These are phyloP conservation scores for Tubosaeta sp. DNA, from an alignment of 768 basidiomycete species.

Conservation along the genomic window DNA sequence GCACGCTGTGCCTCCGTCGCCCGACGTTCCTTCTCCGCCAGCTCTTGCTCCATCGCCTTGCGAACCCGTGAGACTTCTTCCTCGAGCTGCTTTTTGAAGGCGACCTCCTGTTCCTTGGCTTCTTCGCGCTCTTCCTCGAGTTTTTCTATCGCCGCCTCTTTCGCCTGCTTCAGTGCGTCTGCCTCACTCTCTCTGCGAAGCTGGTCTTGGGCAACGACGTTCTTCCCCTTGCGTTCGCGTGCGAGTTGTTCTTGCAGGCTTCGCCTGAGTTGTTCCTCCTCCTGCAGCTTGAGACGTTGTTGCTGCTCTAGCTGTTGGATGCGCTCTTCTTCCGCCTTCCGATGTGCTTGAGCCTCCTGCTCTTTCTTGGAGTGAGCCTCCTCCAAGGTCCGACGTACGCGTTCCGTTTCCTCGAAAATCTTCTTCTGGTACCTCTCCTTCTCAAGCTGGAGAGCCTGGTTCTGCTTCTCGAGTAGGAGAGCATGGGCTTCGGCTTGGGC, in stretches of 20 bases:
- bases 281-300: constrained; percentile 23
- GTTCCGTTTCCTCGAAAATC: constrained; percentile 25
- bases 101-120: constrained; percentile 20
- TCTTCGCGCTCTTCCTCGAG: constrained; percentile 27
- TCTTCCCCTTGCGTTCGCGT: constrained; percentile 19
- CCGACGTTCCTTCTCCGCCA: constrained; percentile 20
- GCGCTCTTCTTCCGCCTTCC: constrained; percentile 23
- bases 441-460: constrained; percentile 18
- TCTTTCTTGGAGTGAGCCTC: constrained; percentile 27
- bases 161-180: constrained; percentile 12
- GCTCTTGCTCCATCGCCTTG: constrained; percentile 17
- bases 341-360: constrained; percentile 14
- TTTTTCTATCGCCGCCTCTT: constrained; percentile 18
- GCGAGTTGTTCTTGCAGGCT: constrained; percentile 25
- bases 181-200: constrained; percentile 18
- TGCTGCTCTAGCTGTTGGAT: constrained; percentile 25
- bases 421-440: constrained; percentile 22
- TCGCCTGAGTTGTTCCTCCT: constrained; percentile 27
- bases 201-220: constrained; percentile 14
- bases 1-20: constrained; percentile 24
- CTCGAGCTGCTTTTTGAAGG: constrained; percentile 23
- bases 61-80: constrained; percentile 26
- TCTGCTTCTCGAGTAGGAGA: constrained; percentile 20
- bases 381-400: constrained; percentile 19
- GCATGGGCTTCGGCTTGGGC: constrained; percentile 27